phyloP scores from a whole-genome alignment of 495 filamentous ascomycete genomes.

The Apiosordaria backusii region DNA sequence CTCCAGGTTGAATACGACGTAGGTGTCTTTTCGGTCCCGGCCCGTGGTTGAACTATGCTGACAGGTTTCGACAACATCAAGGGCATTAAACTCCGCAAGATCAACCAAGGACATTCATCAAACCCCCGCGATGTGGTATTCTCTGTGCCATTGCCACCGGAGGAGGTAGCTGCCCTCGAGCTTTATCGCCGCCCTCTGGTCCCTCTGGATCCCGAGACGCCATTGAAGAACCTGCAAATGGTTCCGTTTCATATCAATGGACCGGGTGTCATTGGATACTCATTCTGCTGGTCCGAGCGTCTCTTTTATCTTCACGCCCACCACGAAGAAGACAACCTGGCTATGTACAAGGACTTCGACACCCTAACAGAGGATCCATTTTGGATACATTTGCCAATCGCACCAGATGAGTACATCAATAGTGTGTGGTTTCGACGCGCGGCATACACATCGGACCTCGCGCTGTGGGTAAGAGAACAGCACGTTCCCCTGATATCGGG shows the following conservation, averaged over 20 bases:
- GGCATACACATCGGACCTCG: neutral
- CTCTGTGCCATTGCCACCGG: neutral
- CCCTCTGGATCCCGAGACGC: neutral
- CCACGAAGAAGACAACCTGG: neutral
- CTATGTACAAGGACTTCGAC: slow-evolving; percentile 8
- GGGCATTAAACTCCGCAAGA: neutral
- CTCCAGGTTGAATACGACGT: neutral
- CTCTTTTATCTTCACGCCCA: slow-evolving; percentile 5
- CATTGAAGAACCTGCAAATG: neutral
- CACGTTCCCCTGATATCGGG: neutral
- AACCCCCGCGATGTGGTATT: neutral
- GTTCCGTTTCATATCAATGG: slow-evolving; percentile 7
- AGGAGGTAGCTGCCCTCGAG: neutral
- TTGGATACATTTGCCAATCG: slow-evolving; percentile 8
- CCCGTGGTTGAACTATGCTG: neutral
- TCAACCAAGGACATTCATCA: neutral
- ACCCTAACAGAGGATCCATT: neutral
- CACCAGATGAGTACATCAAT: neutral
- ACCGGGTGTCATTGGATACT: slow-evolving; percentile 3
- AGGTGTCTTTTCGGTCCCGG: neutral
- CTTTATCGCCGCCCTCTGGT: neutral
- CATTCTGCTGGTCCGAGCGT: neutral
- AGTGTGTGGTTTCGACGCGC: neutral
- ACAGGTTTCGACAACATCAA: neutral
- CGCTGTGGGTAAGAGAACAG: neutral